phyloP scores from a whole-genome alignment of 768 basidiomycete genomes.

The Tubosaeta brunneosetosa region DNA sequence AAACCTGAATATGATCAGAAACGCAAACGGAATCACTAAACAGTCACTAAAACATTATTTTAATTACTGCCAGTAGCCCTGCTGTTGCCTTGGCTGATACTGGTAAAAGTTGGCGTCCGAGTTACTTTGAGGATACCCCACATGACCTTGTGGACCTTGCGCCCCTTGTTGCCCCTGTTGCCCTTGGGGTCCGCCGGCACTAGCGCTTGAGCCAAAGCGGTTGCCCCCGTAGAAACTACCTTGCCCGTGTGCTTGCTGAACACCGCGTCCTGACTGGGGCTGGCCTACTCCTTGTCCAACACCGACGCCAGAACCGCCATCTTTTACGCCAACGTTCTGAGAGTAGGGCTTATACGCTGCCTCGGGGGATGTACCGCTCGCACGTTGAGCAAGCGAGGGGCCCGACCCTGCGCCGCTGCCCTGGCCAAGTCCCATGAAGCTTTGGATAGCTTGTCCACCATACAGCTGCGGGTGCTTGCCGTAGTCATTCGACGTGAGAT shows the following conservation, averaged over 20 bases:
- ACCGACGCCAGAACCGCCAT: conserved; percentile 46
- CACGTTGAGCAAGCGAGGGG: conserved; percentile 41
- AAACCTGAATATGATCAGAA: conserved; percentile 4
- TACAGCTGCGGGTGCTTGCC: conserved; percentile 43
- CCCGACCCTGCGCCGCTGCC: conserved; percentile 39
- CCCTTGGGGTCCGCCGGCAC: conserved; percentile 44
- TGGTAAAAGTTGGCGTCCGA: conserved; percentile 68
- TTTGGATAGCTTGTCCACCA: conserved; percentile 58
- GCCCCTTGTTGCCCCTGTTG: conserved; percentile 40
- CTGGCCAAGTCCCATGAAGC: conserved; percentile 64
- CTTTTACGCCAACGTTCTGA: conserved; percentile 49
- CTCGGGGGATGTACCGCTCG: conserved; percentile 60
- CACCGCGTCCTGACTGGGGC: conserved; percentile 40
- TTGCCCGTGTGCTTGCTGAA: conserved; percentile 41
- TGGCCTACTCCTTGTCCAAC: conserved; percentile 32
- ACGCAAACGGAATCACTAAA: not conserved
- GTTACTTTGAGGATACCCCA: conserved; percentile 48
- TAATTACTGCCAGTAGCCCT: conserved; percentile 50
- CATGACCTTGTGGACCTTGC: conserved; percentile 37
- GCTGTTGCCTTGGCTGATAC: conserved; percentile 63
- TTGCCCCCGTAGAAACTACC: conserved; percentile 43
- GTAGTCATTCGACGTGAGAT: conserved; percentile 40
- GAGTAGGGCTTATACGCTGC: conserved; percentile 72
- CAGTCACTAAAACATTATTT: conserved; percentile 7
- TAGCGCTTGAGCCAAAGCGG: conserved; percentile 41